Conservation (phyloP, 129 eudicot genomes). For the Centrapalus pauciflorus region DNA sequence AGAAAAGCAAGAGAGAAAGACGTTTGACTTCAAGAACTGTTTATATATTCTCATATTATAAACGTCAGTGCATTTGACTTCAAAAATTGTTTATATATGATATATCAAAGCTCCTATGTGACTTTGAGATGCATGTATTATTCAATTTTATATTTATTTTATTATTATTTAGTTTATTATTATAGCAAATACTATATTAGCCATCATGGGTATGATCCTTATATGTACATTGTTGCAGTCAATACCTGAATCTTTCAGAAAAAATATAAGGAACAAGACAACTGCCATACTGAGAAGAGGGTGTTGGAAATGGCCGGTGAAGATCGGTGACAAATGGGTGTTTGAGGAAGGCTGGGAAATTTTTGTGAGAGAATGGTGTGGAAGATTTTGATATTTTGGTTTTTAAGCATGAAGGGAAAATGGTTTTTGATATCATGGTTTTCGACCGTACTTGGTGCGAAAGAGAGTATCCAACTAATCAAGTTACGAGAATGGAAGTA, state of each 20-base stretch:
- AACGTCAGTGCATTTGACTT: too few relatives aligned
- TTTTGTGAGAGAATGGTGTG: slow-evolving; percentile 19
- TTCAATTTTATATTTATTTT: too few relatives aligned
- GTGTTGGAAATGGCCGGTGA: slow-evolving; percentile 2
- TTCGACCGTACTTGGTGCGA: slow-evolving; percentile 19
- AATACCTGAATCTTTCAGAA: neutral
- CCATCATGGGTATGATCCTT: too few relatives aligned
- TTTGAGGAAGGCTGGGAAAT: slow-evolving; percentile 25
- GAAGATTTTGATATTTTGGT: slow-evolving; percentile 24
- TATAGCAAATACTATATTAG: too few relatives aligned
- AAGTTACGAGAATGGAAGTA: neutral
- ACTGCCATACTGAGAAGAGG: slow-evolving; percentile 17
- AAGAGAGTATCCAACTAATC: slow-evolving; percentile 1
- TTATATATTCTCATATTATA: too few relatives aligned
- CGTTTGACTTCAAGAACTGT: too few relatives aligned
- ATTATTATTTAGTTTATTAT: too few relatives aligned
- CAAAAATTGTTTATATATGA: too few relatives aligned
- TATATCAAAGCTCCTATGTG: too few relatives aligned
- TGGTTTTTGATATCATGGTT: slow-evolving; percentile 24
- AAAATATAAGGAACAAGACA: neutral
- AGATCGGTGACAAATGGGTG: neutral
- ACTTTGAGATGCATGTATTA: too few relatives aligned
- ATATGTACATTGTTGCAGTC: slow-evolving; percentile 3
- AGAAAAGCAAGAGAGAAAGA: too few relatives aligned
- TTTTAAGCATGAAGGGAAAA: slow-evolving; percentile 15